Base-by-base conservation (phyloP, 2,329 filamentous ascomycete species). In the Colletotrichum caudatum region DNA sequence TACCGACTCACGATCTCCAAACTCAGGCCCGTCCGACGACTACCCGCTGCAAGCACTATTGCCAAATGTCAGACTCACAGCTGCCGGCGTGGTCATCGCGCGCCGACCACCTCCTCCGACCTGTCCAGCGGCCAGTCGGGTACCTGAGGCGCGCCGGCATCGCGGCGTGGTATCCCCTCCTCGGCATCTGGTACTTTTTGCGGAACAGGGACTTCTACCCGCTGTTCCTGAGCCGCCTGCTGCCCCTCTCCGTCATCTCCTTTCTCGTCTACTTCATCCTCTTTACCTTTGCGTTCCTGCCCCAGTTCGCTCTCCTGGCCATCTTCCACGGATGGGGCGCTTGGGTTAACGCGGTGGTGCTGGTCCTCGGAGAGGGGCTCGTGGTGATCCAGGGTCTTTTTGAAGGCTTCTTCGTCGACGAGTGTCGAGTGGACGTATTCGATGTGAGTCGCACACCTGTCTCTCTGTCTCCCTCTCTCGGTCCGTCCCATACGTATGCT, bases 291-390 rank as follows among this genome's bases (percentile, higher is more conserved):
- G 87, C 94, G 0, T 98, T 97, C 76, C 83, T 98, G 3, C 95
- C 95, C 0, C 94, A 98, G 79, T 94, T 94, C 67, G 93, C 93
- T 1, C 93, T 99, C 77, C 88, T 99, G 29, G 91, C 93, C 20
- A 89, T 98, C 75, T 98, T 98, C 80, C 95, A 98, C 77, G 93
- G 93, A 29, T 88, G 90, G 71, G 91, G 91, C 39, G 96, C 96
- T n/a, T 97, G 94, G 93, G 82, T 97, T 69, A 98, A 94, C 76
- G 94, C 93, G 3, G 90, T 93, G 0, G 91, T 98, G 74, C 85
- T 98, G 58, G 93, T 97, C 0, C 86, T 99, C n/a, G 93, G 94
- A 56, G 92, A 94, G 76, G 92, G 92, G 0, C 84, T 93, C 74
- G 90, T 94, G 50, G 91, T 94, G 65, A 90, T 93, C 16, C 83